These are phyloP conservation scores for Fonsecaea multimorphosa DNA, from an alignment of 2,329 filamentous ascomycete species.

Conservation along the genomic window DNA sequence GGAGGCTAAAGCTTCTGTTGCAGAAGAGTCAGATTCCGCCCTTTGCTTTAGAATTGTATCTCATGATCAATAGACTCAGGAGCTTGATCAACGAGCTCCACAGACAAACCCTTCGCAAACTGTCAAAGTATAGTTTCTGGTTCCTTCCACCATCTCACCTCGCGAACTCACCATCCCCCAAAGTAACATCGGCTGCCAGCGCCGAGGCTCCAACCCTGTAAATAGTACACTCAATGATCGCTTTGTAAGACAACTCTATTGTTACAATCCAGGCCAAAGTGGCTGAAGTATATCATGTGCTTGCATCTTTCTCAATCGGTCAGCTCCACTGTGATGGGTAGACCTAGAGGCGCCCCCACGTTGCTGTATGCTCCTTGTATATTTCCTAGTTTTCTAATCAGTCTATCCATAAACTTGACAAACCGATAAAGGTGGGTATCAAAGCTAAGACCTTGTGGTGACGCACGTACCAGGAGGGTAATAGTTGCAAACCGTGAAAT, in stretches of 20 bases:
- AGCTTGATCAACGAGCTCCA: neutral
- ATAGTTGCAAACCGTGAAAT: conserved; percentile 91
- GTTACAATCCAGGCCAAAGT: neutral
- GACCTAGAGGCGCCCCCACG: conserved; percentile 52
- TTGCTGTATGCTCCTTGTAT: conserved; percentile 60
- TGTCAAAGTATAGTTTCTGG: neutral
- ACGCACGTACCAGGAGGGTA: conserved; percentile 53
- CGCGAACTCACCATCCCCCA: neutral
- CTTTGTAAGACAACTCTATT: neutral
- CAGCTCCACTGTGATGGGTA: conserved; percentile 44
- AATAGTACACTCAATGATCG: neutral
- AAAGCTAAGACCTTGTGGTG: neutral
- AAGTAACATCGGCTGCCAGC: neutral
- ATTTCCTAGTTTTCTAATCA: conserved; percentile 61
- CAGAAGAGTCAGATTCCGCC: neutral
- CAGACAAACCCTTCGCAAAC: neutral
- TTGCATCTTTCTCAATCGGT: neutral
- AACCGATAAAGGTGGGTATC: neutral
- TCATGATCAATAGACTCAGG: neutral
- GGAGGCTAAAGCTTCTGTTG: neutral
- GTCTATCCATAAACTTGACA: neutral
- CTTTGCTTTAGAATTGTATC: neutral
- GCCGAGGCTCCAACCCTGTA: neutral
- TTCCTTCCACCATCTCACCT: neutral
- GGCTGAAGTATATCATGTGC: neutral